Evolutionary conservation across 441 rosid species (phyloP), one percentile per base, ranked within the genome.

Genomic region (Macaranga tanarius): DNA sequence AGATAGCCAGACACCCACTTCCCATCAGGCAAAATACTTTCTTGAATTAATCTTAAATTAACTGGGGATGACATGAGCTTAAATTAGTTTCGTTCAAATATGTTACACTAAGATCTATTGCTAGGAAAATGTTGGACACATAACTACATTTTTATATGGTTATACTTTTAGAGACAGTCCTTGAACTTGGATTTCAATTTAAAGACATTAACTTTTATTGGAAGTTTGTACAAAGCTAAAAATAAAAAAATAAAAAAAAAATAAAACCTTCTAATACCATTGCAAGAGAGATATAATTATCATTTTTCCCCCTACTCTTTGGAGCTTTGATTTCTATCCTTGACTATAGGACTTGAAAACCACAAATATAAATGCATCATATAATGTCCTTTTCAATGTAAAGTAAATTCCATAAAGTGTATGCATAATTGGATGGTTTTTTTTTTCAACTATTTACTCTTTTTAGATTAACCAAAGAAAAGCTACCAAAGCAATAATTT

Each of bases 301-400:
- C 4, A 31, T 31, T 11, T 0, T 12, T 7, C 19, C 19, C 52
- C 52, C 12, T 11, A 48, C 12, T 34, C 10, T 44, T 1, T 55
- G 62, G 11, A 22, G 51, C 10, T 34, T 34, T 34, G 6, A 34
- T 34, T 60, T 20, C 40, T 56, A 69, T 55, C 10, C 40, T 58
- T 44, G 64, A 58, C 65, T 1, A 2, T 0, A n/a, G 11, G 9
- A 19, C 0, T 7, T 40, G 23, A 9, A 6, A 16, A 48, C 51
- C 40, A 47, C 13, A 51, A 17, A 3, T 5, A 34, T 5, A 34
- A 34, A 59, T 42, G 34, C 10, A 57, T 22, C 1, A 13, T 12
- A 10, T 19, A 9, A 50, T 61, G 62, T 74, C 68, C 0, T 25
- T 67, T 60, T 74, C 77, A 62, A 40, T 25, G 12, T 61, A 74